These are phyloP conservation scores for Ceratobasidium sp. DNA, from an alignment of 1,284 basidiomycete species.

Conservation along the genomic window DNA sequence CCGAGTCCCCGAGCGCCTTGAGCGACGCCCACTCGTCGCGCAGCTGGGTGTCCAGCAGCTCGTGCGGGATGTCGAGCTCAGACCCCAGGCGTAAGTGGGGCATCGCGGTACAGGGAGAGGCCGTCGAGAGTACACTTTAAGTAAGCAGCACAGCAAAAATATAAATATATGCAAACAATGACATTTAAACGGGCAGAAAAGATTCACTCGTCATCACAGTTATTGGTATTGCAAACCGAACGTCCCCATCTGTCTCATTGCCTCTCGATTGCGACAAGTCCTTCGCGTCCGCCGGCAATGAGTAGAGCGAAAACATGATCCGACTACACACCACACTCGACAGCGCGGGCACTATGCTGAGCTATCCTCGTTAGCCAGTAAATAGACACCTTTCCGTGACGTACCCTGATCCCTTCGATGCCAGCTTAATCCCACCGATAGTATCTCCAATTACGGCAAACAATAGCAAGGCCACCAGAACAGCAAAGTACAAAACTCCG, in stretches of 20 bases:
- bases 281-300: too few species aligned
- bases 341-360: neutral
- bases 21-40: conserved; percentile 41
- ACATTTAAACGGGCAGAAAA: too few species aligned
- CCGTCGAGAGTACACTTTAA: neutral
- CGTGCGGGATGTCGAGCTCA: conserved; percentile 34
- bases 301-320: conserved; percentile 25
- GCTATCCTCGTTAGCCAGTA: neutral
- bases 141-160: conserved; percentile 30
- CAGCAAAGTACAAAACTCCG: neutral
- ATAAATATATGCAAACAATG: too few species aligned
- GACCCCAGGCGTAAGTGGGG: conserved; percentile 35
- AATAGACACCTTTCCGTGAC: neutral
- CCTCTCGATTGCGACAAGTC: too few species aligned
- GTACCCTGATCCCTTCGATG: conserved; percentile 27
- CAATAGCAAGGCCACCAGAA: neutral
- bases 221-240: too few species aligned
- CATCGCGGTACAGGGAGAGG: conserved; percentile 34
- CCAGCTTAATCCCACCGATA: conserved; percentile 2
- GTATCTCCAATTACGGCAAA: conserved; percentile 10
- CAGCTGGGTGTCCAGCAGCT: conserved; percentile 35
- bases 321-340: conserved; percentile 19
- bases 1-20: conserved; percentile 32
- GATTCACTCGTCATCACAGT: neutral
- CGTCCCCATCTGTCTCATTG: too few species aligned